Conservation (phyloP, 306 rosid species). For the Biancaea sappan region DNA sequence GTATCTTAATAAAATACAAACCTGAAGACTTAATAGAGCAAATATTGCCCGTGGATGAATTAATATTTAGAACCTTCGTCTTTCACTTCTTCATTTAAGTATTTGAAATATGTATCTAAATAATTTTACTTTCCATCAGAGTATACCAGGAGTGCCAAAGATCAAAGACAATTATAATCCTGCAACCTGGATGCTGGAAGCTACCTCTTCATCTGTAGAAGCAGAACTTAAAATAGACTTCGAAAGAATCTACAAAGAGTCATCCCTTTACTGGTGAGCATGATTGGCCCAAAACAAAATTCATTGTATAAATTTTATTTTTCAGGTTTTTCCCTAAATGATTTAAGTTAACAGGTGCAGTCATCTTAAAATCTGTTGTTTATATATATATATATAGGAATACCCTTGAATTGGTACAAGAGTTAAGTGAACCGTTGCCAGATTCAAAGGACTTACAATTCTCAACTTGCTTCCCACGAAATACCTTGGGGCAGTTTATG, state of each 20-base stretch:
- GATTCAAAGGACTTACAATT: constrained; percentile 60
- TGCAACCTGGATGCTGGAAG: constrained; percentile 71
- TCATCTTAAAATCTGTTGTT: constrained; percentile 32
- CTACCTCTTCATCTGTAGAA: constrained; percentile 60
- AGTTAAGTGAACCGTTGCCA: constrained; percentile 54
- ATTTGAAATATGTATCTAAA: constrained; percentile 29
- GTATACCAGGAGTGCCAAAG: constrained; percentile 60
- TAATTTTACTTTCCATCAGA: constrained; percentile 46
- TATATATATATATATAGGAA: constrained; percentile 59
- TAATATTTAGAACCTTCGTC: not conserved
- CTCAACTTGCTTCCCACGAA: constrained; percentile 65
- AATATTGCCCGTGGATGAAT: not conserved
- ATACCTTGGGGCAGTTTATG: constrained; percentile 60
- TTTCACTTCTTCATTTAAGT: constrained; percentile 20
- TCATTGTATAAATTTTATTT: not conserved
- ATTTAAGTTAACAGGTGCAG: constrained; percentile 16
- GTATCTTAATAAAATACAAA: not conserved
- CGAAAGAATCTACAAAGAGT: constrained; percentile 47
- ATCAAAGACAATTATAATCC: constrained; percentile 59
- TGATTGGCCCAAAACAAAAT: constrained; percentile 2
- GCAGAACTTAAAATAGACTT: constrained; percentile 55
- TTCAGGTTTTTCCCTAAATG: constrained; percentile 5
- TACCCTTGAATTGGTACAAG: constrained; percentile 52
- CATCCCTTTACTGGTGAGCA: constrained; percentile 53
- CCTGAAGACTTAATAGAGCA: not conserved